These are phyloP conservation scores for Mimosa pudica DNA, from an alignment of 306 rosid species.

Conservation along the genomic window DNA sequence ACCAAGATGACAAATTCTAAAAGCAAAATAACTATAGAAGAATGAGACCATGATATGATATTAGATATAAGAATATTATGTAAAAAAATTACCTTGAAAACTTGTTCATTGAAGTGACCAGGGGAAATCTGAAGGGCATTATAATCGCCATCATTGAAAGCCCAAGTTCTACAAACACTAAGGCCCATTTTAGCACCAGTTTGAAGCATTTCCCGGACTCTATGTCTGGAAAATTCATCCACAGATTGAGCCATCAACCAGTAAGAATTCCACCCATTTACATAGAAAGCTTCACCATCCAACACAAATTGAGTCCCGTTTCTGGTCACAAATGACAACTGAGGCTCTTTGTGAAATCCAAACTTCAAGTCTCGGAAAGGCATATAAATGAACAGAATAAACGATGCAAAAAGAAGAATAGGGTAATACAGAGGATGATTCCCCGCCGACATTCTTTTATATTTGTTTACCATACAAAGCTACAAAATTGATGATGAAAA, in stretches of 20 bases:
- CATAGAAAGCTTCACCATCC: constrained; percentile 72
- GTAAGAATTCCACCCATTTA: constrained; percentile 97
- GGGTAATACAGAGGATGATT: constrained; percentile 72
- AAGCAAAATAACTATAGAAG: constrained; percentile 16
- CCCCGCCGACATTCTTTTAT: constrained; percentile 55
- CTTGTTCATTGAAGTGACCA: constrained; percentile 78
- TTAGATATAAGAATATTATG: background rate
- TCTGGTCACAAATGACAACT: constrained; percentile 71
- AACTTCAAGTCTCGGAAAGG: constrained; percentile 67
- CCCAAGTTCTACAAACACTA: constrained; percentile 97
- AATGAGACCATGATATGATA: constrained; percentile 11
- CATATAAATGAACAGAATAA: constrained; percentile 70
- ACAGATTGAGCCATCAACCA: constrained; percentile 90
- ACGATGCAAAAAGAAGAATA: constrained; percentile 70
- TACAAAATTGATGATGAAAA: constrained; percentile 14
- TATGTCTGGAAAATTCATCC: constrained; percentile 55
- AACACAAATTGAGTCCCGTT: constrained; percentile 73
- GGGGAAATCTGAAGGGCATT: constrained; percentile 93
- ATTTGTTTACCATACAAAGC: background rate
- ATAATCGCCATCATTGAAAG: constrained; percentile 86
- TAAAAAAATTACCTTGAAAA: constrained; percentile 63
- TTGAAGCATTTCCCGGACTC: constrained; percentile 68
- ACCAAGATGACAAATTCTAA: constrained; percentile 15
- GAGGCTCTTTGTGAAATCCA: constrained; percentile 37
- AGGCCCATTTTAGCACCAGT: constrained; percentile 89